phyloP scores from a whole-genome alignment of 1,284 basidiomycete species.

The Ganoderma leucocontextum region DNA sequence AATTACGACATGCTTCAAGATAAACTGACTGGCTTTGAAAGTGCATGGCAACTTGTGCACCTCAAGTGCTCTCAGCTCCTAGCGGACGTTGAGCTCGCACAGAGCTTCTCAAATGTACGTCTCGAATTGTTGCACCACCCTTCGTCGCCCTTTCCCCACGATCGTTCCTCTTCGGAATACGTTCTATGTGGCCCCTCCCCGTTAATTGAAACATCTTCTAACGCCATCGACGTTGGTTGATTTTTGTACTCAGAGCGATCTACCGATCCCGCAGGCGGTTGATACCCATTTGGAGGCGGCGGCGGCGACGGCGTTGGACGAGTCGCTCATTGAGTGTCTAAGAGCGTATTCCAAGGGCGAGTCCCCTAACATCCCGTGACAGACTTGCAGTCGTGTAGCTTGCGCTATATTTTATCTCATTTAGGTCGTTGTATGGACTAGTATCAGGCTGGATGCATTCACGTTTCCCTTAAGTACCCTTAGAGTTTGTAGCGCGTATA shows the following conservation, averaged over 20 bases:
- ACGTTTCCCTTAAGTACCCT: no score
- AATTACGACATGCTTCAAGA: constrained; percentile 2
- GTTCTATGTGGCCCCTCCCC: background rate
- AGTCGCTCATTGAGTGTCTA: constrained; percentile 10
- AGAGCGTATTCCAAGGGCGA: constrained; percentile 7
- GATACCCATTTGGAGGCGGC: constrained; percentile 7
- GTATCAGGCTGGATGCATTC: background rate
- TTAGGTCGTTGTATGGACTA: background rate
- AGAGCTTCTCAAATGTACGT: constrained; percentile 5
- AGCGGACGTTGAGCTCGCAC: constrained; percentile 10
- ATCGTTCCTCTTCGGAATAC: background rate
- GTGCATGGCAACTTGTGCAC: constrained; percentile 11
- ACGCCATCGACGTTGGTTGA: background rate
- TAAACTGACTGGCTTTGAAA: constrained; percentile 7
- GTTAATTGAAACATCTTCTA: background rate
- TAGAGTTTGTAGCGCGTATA: constrained; percentile 1
- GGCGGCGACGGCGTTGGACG: constrained; percentile 4
- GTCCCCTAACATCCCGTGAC: background rate
- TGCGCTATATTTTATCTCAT: background rate
- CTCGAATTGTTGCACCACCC: background rate
- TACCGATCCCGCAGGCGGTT: background rate
- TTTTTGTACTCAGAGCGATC: background rate
- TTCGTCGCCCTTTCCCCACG: background rate
- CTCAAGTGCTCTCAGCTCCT: constrained; percentile 10
- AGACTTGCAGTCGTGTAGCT: no score